Evolutionary conservation across 768 basidiomycete genomes (phyloP).

Genomic region (Suillus bovinus): DNA sequence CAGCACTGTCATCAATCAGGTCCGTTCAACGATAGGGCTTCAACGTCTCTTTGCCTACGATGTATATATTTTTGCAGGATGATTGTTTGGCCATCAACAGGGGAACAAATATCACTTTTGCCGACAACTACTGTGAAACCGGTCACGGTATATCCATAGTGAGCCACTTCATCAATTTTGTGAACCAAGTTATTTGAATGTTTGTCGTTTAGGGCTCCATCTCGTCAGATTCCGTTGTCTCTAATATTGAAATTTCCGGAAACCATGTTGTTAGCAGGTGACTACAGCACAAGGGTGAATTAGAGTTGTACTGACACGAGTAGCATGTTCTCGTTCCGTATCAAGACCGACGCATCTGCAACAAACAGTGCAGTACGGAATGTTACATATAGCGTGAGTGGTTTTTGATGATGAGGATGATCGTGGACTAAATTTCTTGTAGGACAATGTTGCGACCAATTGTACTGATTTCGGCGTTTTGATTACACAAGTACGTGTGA

Average conservation of each 20-base stretch:
- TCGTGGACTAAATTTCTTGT: conserved; percentile 1
- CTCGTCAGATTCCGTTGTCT: conserved; percentile 44
- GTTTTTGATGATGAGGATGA: neutral
- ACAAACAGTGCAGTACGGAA: conserved; percentile 48
- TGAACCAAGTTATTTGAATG: neutral
- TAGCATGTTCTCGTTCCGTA: conserved; percentile 57
- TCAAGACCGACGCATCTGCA: conserved; percentile 54
- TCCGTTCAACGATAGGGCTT: neutral
- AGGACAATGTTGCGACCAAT: conserved; percentile 56
- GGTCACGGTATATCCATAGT: conserved; percentile 69
- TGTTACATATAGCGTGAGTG: conserved; percentile 48
- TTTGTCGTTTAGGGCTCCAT: conserved; percentile 53
- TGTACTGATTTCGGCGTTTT: conserved; percentile 53
- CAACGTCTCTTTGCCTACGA: neutral
- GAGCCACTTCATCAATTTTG: neutral
- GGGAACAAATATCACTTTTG: conserved; percentile 47
- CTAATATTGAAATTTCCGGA: conserved; percentile 44
- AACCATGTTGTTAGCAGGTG: conserved; percentile 62
- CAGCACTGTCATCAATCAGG: conserved; percentile 30
- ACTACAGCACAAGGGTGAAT: neutral
- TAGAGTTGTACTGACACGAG: neutral
- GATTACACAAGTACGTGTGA: conserved; percentile 51
- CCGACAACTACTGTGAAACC: conserved; percentile 50
- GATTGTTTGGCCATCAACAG: conserved; percentile 61
- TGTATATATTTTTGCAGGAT: conserved; percentile 37